Evolutionary conservation across 805 yeast species (phyloP), one percentile per base, ranked within the genome.

Genomic region (Hanseniaspora opuntiae): DNA sequence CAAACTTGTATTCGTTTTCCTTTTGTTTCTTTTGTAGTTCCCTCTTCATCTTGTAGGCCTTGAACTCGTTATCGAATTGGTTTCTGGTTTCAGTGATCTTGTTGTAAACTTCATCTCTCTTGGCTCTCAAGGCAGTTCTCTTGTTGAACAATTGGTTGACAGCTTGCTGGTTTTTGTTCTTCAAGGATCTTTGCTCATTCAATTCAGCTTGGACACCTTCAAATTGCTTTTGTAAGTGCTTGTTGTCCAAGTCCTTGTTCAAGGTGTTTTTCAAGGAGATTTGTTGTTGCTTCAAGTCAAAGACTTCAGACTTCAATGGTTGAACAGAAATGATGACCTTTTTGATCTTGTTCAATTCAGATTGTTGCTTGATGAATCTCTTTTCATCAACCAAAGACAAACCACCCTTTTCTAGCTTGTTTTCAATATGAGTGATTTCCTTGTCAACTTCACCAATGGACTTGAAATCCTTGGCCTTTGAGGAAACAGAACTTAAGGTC

Each of bases 321-420:
- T 81, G 88, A 60, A 89, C 73, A 47, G 77, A 74, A 48, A 79
- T 78, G 65, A 86, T 85, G 67, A 83, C 89, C 68, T 83, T 84
- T 64, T 82, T 79, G 65, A 84, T 71, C 71, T 86, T 87, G 70
- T 90, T 81, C 67, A 93, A 77, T 45, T 81, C 68, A 51, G 87
- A 76, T 75, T 87, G 84, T 71, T 90, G 97, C 71, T 85, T 85
- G 60, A 93, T 79, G 59, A 75, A 70, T 64, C 81, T 76, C 73
- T 86, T 83, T 76, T 93, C 99, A 58, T 90, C 96, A 52, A 88
- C 97, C 63, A 93, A 79, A 61, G 86, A 78, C 65, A 93, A 74
- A 45, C 75, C 69, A 58, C 97, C 97, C 49, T 84, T 70, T 54
- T 84, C 86, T 57, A 93, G 82, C 59, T 76, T 73, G 42, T 74